phyloP scores from a whole-genome alignment of 257 asterid genomes.

The Petunia axillaris region DNA sequence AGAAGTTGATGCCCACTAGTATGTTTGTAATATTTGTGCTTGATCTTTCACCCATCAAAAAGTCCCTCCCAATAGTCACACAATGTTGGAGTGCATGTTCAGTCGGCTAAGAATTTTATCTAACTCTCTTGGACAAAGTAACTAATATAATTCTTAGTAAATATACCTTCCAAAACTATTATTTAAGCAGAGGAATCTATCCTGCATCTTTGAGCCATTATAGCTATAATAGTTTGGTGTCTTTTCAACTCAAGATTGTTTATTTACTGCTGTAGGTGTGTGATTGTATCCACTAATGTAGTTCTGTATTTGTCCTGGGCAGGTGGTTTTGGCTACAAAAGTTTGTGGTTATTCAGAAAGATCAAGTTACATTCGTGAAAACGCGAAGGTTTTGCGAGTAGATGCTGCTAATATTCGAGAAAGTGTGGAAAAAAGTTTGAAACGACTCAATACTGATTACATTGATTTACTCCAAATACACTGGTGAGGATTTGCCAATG shows the following conservation, averaged over 20 bases:
- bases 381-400: slow-evolving; percentile 59
- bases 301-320: neutral
- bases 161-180: neutral
- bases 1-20: neutral
- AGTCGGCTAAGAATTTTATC: neutral
- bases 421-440: slow-evolving; percentile 93
- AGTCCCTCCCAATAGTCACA: neutral
- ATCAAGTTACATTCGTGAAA: slow-evolving; percentile 64
- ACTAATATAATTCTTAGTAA: neutral
- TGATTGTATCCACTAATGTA: slow-evolving; percentile 19
- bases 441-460: slow-evolving; percentile 88
- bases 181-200: neutral
- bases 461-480: slow-evolving; percentile 95
- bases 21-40: neutral
- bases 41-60: neutral
- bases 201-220: neutral
- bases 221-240: neutral
- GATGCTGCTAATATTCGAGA: slow-evolving; percentile 93
- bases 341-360: slow-evolving; percentile 84
- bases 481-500: slow-evolving; percentile 54
- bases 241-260: slow-evolving; percentile 9
- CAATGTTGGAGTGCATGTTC: neutral
- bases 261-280: slow-evolving; percentile 3
- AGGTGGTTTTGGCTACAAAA: slow-evolving; percentile 95
- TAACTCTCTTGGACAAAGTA: neutral